Conservation (phyloP, 2,329 filamentous ascomycete genomes). For the Cladosporium halotolerans region DNA sequence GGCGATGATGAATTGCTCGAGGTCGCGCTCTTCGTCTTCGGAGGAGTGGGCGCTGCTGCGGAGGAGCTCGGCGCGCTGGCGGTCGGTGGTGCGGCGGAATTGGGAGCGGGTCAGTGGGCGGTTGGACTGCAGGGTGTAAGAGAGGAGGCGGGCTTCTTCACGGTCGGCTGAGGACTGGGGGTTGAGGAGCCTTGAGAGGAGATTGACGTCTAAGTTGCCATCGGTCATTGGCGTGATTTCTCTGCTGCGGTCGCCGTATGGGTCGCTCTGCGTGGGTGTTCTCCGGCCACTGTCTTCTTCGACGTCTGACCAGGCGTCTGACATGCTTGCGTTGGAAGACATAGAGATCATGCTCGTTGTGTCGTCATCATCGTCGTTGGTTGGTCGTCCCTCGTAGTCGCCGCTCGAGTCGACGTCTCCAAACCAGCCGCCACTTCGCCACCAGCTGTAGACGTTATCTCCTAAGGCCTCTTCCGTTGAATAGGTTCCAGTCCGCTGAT, state of each 20-base stretch:
- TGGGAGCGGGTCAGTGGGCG: constrained; percentile 74
- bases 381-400: constrained; percentile 58
- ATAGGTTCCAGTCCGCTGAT: constrained; percentile 38
- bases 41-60: constrained; percentile 31
- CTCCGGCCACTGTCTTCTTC: constrained; percentile 50
- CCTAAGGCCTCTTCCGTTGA: constrained; percentile 64
- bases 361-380: constrained; percentile 61
- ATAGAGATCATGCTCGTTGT: constrained; percentile 74
- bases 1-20: constrained; percentile 55
- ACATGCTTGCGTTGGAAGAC: constrained; percentile 42
- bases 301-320: constrained; percentile 36
- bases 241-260: constrained; percentile 35
- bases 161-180: constrained; percentile 71
- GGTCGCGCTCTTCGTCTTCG: constrained; percentile 52
- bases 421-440: constrained; percentile 78
- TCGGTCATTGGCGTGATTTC: constrained; percentile 54
- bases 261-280: constrained; percentile 67
- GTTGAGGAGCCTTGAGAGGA: constrained; percentile 73
- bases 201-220: constrained; percentile 21
- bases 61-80: constrained; percentile 64
- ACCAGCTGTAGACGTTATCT: constrained; percentile 73
- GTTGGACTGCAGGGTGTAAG: constrained; percentile 67
- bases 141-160: constrained; percentile 72
- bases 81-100: constrained; percentile 62
- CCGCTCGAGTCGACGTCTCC: constrained; percentile 74